Evolutionary conservation across 495 filamentous ascomycete species (phyloP).

Genomic region (Penicillium tannophilum): DNA sequence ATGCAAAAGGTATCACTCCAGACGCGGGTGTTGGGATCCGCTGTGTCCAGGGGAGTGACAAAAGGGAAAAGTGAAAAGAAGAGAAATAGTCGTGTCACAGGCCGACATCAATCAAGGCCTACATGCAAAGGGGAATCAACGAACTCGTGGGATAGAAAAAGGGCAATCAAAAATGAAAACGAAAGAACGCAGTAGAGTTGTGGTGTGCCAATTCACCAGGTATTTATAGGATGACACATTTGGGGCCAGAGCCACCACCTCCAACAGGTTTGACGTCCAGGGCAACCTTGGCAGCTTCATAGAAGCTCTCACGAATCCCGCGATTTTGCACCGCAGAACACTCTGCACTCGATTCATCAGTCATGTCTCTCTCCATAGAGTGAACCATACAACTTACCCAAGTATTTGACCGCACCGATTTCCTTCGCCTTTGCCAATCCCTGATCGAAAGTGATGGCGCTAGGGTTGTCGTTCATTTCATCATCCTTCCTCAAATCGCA

Average conservation of each 20-base stretch:
- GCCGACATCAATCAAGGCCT: conserved; percentile 9
- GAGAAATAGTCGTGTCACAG: neutral
- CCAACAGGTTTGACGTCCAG: conserved; percentile 72
- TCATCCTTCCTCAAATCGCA: conserved; percentile 85
- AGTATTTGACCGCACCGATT: conserved; percentile 85
- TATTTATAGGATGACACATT: conserved; percentile 40
- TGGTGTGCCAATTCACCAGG: neutral
- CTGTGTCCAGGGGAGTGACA: conserved; percentile 4
- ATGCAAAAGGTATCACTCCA: conserved; percentile 23
- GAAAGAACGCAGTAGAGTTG: neutral
- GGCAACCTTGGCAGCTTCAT: conserved; percentile 96
- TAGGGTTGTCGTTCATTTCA: conserved; percentile 58
- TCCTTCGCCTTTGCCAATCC: conserved; percentile 89
- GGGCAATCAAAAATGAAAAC: neutral
- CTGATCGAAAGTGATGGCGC: conserved; percentile 87
- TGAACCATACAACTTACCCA: conserved; percentile 55
- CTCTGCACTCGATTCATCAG: conserved; percentile 51
- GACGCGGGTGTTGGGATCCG: conserved; percentile 6
- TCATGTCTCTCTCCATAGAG: neutral
- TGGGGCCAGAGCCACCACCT: conserved; percentile 33
- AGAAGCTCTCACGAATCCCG: conserved; percentile 97
- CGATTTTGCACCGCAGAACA: conserved; percentile 98
- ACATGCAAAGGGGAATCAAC: conserved; percentile 36
- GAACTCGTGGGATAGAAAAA: conserved; percentile 9
- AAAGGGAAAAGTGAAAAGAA: conserved; percentile 10